Conservation (phyloP, 805 yeast genomes). For the Lipomyces yamadae region DNA sequence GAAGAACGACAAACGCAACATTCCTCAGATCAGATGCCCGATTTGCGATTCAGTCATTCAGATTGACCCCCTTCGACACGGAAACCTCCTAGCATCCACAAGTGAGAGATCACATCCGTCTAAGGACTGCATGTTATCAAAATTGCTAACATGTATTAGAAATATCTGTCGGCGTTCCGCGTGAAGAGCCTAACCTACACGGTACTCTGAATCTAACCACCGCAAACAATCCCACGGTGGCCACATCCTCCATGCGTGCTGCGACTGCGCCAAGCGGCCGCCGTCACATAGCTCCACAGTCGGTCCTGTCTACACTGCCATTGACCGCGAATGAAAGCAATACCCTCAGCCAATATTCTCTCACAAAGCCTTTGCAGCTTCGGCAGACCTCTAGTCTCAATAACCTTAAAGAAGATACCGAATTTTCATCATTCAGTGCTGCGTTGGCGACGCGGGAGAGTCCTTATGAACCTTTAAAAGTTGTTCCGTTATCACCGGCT, state of each 20-base stretch:
- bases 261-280: background rate
- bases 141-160: background rate
- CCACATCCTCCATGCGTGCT: background rate
- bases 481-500: background rate
- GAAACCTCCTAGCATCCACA: background rate
- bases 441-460: background rate
- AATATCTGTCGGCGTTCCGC: conserved; percentile 2
- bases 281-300: background rate
- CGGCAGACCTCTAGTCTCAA: conserved; percentile 8
- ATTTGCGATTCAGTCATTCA: conserved; percentile 12
- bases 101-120: background rate
- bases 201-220: background rate
- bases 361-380: conserved; percentile 7
- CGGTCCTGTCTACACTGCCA: background rate
- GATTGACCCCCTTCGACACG: conserved; percentile 12
- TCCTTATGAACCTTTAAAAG: background rate
- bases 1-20: background rate
- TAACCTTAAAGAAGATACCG: background rate
- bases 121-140: background rate
- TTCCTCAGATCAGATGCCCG: conserved; percentile 12
- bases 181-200: conserved; percentile 3
- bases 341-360: background rate
- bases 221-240: background rate
- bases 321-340: background rate
- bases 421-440: conserved; percentile 3